Percentiles rank a stretch among this genome's conserved stretches.
Conservation (phyloP, 768 basidiomycete genomes). For the Cytidiella melzeri region DNA sequence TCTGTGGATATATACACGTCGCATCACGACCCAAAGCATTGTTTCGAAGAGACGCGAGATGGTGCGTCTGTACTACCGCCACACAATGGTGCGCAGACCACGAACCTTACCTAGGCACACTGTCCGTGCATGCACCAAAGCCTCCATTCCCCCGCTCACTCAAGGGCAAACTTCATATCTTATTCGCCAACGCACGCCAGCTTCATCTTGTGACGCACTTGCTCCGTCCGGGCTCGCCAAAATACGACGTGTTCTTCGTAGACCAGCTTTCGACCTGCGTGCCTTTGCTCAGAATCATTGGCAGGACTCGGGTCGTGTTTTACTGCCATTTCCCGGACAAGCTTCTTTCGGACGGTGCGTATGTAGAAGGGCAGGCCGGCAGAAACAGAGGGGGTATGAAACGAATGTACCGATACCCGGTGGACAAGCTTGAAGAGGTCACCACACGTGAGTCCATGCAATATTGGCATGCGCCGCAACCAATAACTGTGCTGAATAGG, state of each 20-base stretch:
- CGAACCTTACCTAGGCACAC: conserved; percentile 49
- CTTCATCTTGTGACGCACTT: conserved; percentile 72
- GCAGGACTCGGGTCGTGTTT: conserved; percentile 81
- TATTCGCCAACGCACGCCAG: conserved; percentile 86
- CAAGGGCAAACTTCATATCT: conserved; percentile 77
- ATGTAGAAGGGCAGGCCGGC: conserved; percentile 44
- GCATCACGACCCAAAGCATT: conserved; percentile 79
- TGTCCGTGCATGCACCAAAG: conserved; percentile 64
- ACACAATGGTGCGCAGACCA: not conserved
- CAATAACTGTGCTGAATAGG: conserved; percentile 36
- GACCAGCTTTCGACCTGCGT: conserved; percentile 94
- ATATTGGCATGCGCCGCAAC: not conserved
- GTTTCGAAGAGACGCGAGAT: conserved; percentile 91
- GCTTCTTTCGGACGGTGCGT: conserved; percentile 69
- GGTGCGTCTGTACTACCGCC: conserved; percentile 42
- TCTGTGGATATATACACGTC: conserved; percentile 88
- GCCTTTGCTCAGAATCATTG: conserved; percentile 67
- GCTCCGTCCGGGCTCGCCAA: conserved; percentile 39
- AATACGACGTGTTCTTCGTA: conserved; percentile 85
- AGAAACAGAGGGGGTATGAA: conserved; percentile 52
- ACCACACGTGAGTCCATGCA: conserved; percentile 65
- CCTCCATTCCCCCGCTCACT: conserved; percentile 79
- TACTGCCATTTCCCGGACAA: conserved; percentile 99
- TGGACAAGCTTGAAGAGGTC: conserved; percentile 85
- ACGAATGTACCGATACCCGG: conserved; percentile 74